Conservation (phyloP, 441 rosid species). For the Pelargonium citronellum region DNA sequence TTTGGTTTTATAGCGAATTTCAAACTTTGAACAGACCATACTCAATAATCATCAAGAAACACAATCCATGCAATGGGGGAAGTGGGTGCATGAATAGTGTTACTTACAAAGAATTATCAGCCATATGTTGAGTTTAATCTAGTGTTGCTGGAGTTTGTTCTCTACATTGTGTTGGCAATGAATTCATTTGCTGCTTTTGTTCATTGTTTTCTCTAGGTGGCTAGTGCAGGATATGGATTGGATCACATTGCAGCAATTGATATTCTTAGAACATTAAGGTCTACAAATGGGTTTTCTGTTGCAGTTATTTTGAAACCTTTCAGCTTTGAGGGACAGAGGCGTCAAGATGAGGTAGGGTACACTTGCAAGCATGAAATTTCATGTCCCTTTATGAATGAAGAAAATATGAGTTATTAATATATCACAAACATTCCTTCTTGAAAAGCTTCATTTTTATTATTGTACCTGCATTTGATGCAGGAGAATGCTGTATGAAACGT, state of each 20-base stretch:
- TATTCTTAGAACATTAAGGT: constrained; percentile 50
- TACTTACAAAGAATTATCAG: not conserved
- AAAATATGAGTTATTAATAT: not conserved
- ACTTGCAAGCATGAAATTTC: constrained; percentile 8
- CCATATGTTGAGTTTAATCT: not conserved
- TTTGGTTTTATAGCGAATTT: not conserved
- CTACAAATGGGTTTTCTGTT: constrained; percentile 48
- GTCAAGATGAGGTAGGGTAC: constrained; percentile 64
- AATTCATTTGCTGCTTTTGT: not conserved
- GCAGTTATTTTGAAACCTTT: constrained; percentile 77
- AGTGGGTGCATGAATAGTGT: not conserved
- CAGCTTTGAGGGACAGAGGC: constrained; percentile 85
- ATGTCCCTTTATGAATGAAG: constrained; percentile 6
- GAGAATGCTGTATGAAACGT: not conserved
- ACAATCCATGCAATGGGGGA: not conserved
- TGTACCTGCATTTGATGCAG: not conserved
- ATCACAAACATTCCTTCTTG: not conserved
- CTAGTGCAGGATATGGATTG: constrained; percentile 67
- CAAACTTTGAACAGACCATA: not conserved
- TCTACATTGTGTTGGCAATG: not conserved
- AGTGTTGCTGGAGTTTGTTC: not conserved
- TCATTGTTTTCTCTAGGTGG: constrained; percentile 41
- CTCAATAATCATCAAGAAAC: not conserved
- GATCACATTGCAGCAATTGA: constrained; percentile 55
- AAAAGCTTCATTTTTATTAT: not conserved